Base-by-base conservation (phyloP, 1,139 yeast species). In the Kodamaea anthophila region DNA sequence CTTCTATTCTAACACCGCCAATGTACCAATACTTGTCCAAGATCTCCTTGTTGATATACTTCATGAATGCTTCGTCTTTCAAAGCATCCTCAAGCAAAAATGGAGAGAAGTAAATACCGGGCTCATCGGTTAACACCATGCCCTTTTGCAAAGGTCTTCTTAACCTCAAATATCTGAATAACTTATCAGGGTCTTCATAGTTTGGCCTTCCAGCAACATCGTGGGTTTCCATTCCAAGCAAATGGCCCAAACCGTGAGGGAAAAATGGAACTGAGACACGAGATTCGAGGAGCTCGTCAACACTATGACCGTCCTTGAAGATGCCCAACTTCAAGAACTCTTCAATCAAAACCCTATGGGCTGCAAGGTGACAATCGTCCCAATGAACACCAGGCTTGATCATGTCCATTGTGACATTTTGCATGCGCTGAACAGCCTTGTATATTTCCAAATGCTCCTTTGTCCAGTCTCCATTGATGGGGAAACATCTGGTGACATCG, bases 1-100 rank as follows among this genome's bases (percentile, higher is more conserved):
- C 98, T 55, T 91, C 98, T 38, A 91, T 86, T 55, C 98, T 75
- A 5, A 91, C 96, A 28, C 98, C 98, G 13, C 98, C 98, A 37
- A 91, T 75, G 41, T 80, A 73, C 81, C 83, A 75, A 56, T 87
- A 91, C 49, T 74, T 76, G 33, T 83, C 77, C 41, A 91, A 65
- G 2, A 80, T 76, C 0, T 72, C 75, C 41, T 57, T 55, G 49
- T 86, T 68, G 37, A 91, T 79, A 53, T 60, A 85, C 47, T 76
- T 75, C 23, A 64, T 48, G 45, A 75, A 74, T 21, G 63, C 58
- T 3, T 76, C 73, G 41, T 78, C 73, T 34, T 74, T 63, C 43
- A 83, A 58, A 3, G 74, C 72, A 21, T 80, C 76, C 35, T 82
- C 76, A 31, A 91, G 65, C 47, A 88, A 63, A 47, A 78, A 84